These are phyloP conservation scores for Paraphaeosphaeria minitans DNA, from an alignment of 2,329 filamentous ascomycete genomes.

Conservation along the genomic window DNA sequence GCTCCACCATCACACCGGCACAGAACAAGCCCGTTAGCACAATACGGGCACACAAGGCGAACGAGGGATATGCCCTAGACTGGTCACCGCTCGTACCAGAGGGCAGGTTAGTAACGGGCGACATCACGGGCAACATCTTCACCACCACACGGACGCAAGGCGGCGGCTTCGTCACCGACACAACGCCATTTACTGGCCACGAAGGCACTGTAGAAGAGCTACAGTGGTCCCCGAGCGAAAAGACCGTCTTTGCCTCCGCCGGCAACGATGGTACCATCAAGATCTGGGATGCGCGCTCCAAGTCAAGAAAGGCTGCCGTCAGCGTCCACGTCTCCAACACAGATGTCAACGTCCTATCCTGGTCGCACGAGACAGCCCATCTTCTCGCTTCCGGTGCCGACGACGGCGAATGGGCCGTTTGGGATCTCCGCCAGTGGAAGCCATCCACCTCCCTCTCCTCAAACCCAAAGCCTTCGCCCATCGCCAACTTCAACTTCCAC, in stretches of 20 bases:
- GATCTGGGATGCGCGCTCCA: conserved; percentile 93
- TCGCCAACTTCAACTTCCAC: conserved; percentile 95
- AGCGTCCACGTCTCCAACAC: conserved; percentile 81
- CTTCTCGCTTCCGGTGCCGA: conserved; percentile 91
- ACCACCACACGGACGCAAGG: conserved; percentile 84
- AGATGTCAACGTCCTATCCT: conserved; percentile 96
- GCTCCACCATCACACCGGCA: conserved; percentile 75
- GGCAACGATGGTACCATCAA: conserved; percentile 94
- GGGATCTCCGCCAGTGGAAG: conserved; percentile 97
- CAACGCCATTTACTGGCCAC: conserved; percentile 82
- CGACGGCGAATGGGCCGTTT: conserved; percentile 92
- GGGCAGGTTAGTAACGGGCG: conserved; percentile 88
- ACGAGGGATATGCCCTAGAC: conserved; percentile 93
- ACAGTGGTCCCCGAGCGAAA: conserved; percentile 94
- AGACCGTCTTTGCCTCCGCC: conserved; percentile 91
- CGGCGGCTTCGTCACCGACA: conserved; percentile 88
- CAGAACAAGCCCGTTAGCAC: conserved; percentile 89
- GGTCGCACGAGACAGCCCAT: conserved; percentile 87
- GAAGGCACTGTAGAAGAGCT: conserved; percentile 87
- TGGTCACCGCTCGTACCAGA: conserved; percentile 84
- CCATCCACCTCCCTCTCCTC: conserved; percentile 58
- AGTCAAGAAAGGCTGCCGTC: conserved; percentile 85
- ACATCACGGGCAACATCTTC: conserved; percentile 89
- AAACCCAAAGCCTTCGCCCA: conserved; percentile 68
- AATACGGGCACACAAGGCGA: conserved; percentile 82